Evolutionary conservation across 805 yeast genomes (phyloP), one percentile per base, ranked within the genome.

Genomic region (Saccharomycopsis javanensis): DNA sequence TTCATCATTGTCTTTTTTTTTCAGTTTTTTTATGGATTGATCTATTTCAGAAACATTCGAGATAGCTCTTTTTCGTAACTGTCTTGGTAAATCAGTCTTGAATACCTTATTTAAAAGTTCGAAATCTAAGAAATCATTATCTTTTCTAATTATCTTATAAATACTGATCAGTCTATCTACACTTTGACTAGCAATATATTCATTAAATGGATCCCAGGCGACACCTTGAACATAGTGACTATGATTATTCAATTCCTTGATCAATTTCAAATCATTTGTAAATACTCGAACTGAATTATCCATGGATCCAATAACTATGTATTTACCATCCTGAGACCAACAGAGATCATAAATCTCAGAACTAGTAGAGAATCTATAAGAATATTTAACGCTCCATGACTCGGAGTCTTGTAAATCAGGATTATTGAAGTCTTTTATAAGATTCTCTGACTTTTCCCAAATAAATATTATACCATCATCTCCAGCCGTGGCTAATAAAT

Each of bases 181-280:
- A 27, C 94, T 82, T 68, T 91, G 97, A 5, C 96, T 86, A 0
- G 91, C 88, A 4, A 94, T 69, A 63, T 70, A 88, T 67, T 85
- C 81, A 61, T 85, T 82, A 55, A 74, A 67, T 6, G 99, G 99
- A 68, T 94, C 99, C 98, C 98, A 94, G 0, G 86, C 76, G 4
- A 94, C 92, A 2, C 99, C 99, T 70, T 94, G 99, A 2, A 94
- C 95, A 64, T 88, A 92, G 68, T 91, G 96, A 51, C 75, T 74
- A 69, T 94, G 98, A 58, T 86, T 88, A 5, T 80, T 80, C 59
- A 84, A 74, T 62, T 81, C 85, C 28, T 74, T 68, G 0, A 85
- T 72, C 62, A 82, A 78, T 31, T 73, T 72, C 0, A 92, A 94
- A 1, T 68, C 65, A 4, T 79, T 80, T 60, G 78, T 77, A 64